Evolutionary conservation across 495 filamentous ascomycete genomes (phyloP), one percentile per base, ranked within the genome.

Genomic region (Lepidopterella palustris): DNA sequence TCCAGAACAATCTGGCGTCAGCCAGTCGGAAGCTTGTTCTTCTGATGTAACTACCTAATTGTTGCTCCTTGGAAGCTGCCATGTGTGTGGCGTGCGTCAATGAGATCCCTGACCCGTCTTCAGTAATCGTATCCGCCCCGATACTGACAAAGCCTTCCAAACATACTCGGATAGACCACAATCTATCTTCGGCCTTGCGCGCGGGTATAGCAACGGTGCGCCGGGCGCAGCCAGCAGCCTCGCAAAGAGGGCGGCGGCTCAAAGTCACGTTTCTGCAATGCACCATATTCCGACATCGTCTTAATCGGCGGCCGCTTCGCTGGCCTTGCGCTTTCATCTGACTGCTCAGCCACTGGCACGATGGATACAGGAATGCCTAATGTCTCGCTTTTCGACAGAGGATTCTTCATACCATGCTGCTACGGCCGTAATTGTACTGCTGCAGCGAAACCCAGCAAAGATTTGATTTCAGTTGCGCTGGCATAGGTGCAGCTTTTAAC

Each of bases 1-100:
- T 51, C 62, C 27, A 13, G 53, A 64, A 56, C 18, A 45, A 15
- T 32, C 42, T 61, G 63, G 59, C 63, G 58, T 61, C 63, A 65
- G 63, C 62, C 25, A 26, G 27, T 42, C 52, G 13, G 58, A 66
- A 58, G 54, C 58, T 59, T 59, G 59, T 55, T 45, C 24, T n/a
- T 23, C 26, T 59, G 40, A 55, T 42, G 42, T 53, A 59, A 45
- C 54, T 39, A 8, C 32, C 32, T 3, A 11, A 11, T 15, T 42
- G 39, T 20, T 3, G 39, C 13, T 42, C 13, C 39, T 42, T 9
- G 2, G 39, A 42, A 42, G 39, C 39, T n/a, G n/a, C n/a, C n/a
- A n/a, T n/a, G n/a, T n/a, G n/a, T n/a, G n/a, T n/a, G n/a, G n/a
- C n/a, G n/a, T n/a, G n/a, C n/a, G n/a, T n/a, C n/a, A n/a, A n/a